Evolutionary conservation across 2,329 filamentous ascomycete genomes (phyloP), one percentile per base, ranked within the genome.

Genomic region (Epichloe glyceriae): DNA sequence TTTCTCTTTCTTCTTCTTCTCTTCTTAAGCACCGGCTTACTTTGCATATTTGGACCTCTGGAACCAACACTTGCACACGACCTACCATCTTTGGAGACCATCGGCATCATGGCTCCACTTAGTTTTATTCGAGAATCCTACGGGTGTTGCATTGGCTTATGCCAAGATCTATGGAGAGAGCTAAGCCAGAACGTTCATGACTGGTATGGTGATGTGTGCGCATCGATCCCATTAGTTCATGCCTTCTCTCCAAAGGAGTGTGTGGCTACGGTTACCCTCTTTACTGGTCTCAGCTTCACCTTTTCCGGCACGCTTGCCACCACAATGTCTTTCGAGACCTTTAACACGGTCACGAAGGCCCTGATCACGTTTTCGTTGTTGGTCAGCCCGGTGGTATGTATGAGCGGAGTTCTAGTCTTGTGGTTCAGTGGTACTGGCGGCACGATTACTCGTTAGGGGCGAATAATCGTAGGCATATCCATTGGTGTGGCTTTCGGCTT

Each of bases 71-170:
- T 39, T 39, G 37, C 37, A 39, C 37, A 39, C 37, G 5, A 17
- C 37, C 37, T 15, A 39, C 11, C n/a, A 15, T 39, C n/a, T 39
- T 39, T 39, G 3, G 6, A 39, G 37, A 39, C 37, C 37, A 39
- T 39, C 37, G 37, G 37, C 37, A 39, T 39, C 37, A 39, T 39
- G 37, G 37, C 37, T 39, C 6, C 5, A 10, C 6, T 15, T 15
- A 8, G 14, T 38, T 38, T n/a, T 26, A 26, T 26, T 26, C 26
- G 8, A 30, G 26, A 30, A 30, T 10, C 26, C 26, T 30, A 30
- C 26, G 26, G 26, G 26, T 0, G 26, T 10, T 30, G 26, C 26
- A 0, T 30, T 30, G 26, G 0, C 26, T 30, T 0, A 10, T 30
- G 26, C 0, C 26, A 30, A 30, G 8, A 30, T 30, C 26, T 0